Evolutionary conservation across 768 basidiomycete species (phyloP), one percentile per base, ranked within the genome.

Genomic region (Filobasidium floriforme): DNA sequence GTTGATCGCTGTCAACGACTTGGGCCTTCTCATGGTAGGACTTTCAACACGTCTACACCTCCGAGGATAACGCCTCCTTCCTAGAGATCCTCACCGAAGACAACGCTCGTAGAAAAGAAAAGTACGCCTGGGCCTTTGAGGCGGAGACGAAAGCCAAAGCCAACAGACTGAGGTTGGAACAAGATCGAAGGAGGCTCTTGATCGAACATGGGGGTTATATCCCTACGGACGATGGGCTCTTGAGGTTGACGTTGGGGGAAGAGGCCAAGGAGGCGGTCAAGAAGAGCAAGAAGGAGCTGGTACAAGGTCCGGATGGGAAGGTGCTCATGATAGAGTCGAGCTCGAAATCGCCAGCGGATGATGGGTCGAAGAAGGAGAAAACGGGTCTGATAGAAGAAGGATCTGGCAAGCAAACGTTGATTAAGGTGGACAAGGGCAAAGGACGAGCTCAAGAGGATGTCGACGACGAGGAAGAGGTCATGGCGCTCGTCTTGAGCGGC

Each of bases 61-160:
- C 92, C 0, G 92, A 97, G 75, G 96, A 99, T 79, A 99, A 99
- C 77, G 86, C 93, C 6, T 96, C 92, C 67, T 98, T 99, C 76
- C 90, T 92, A 10, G 83, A 90, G 69, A 93, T 98, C 66, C 80
- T 99, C 63, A 86, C 92, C 66, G 86, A 88, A 63, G 94, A 97
- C 82, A 98, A 99, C 75, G 80, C 82, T 77, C 83, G 84, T 71
- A 83, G 92, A 66, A 86, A 86, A 75, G 89, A 90, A 75, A 86
- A 81, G 76, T 91, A 87, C 82, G 85, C 80, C 0, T 99, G 96
- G 96, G 96, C 93, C 1, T 99, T 88, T 87, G 88, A 90, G 49
- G 92, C 92, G 7, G 92, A 98, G 82, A 82, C 80, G 77, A 81
- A 85, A 73, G 92, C 92, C 1, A 88, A 89, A 69, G 41, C 60